Conservation (phyloP, 306 rosid species). For the Citrullus amarus region DNA sequence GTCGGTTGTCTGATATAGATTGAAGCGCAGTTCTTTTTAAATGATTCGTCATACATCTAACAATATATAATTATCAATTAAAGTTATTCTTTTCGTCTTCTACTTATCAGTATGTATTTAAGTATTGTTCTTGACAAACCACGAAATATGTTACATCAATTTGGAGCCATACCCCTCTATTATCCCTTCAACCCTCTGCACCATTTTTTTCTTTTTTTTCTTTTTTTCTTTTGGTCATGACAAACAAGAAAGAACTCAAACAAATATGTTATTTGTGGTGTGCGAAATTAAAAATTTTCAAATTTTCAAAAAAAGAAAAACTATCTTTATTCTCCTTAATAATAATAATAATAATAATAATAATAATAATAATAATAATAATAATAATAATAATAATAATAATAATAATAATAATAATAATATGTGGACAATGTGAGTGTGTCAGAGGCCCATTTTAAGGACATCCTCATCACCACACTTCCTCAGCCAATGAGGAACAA, state of each 20-base stretch:
- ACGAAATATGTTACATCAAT: not conserved
- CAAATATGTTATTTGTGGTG: not conserved
- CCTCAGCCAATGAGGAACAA: not conserved
- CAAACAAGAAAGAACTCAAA: not conserved
- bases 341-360: not conserved
- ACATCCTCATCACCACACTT: not conserved
- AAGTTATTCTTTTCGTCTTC: too few species aligned
- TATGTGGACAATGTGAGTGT: not conserved
- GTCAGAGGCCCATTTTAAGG: not conserved
- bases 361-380: not conserved
- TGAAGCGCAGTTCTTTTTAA: too few species aligned
- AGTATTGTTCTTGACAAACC: not conserved
- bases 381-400: not conserved
- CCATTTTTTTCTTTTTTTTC: not conserved
- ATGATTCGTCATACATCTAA: too few species aligned
- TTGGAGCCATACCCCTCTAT: not conserved
- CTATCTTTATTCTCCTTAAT: not conserved
- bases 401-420: not conserved
- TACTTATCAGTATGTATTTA: too few species aligned
- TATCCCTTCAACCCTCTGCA: not conserved
- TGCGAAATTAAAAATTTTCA: not conserved
- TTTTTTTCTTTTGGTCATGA: too few species aligned
- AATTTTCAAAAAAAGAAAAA: not conserved
- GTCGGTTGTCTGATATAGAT: too few species aligned
- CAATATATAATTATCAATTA: too few species aligned